phyloP scores from a whole-genome alignment of 306 rosid species.

The Dryas drummondii region DNA sequence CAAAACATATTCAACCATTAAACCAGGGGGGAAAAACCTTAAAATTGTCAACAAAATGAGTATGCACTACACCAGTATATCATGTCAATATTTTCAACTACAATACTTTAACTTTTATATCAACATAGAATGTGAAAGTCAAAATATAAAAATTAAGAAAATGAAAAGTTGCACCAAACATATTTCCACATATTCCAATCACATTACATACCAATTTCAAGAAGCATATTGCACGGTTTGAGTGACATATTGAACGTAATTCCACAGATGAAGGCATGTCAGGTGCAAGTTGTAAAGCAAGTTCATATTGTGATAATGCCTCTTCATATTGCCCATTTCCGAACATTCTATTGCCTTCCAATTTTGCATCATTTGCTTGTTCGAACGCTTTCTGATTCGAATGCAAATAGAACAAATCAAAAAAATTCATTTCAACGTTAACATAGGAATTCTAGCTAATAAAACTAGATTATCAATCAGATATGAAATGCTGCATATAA shows the following conservation, averaged over 20 bases:
- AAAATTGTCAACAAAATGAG: too few relatives aligned
- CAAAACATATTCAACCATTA: too few relatives aligned
- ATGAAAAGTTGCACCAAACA: constrained; percentile 1
- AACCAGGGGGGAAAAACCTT: too few relatives aligned
- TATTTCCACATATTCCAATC: not conserved
- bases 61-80: too few relatives aligned
- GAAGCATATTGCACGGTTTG: constrained; percentile 72
- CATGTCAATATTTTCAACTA: too few relatives aligned
- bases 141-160: not conserved
- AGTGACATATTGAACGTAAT: constrained; percentile 69
- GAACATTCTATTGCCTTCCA: constrained; percentile 74
- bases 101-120: too few relatives aligned
- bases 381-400: constrained; percentile 58
- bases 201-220: constrained; percentile 59
- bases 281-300: constrained; percentile 61
- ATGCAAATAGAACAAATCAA: not conserved
- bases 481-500: not conserved
- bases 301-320: constrained; percentile 66
- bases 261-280: constrained; percentile 70
- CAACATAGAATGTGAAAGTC: not conserved
- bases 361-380: constrained; percentile 71
- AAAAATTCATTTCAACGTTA: not conserved
- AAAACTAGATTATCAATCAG: constrained; percentile 6
- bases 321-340: constrained; percentile 69
- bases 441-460: not conserved